phyloP scores from a whole-genome alignment of 2,329 filamentous ascomycete genomes.

The Diaporthe batatas region DNA sequence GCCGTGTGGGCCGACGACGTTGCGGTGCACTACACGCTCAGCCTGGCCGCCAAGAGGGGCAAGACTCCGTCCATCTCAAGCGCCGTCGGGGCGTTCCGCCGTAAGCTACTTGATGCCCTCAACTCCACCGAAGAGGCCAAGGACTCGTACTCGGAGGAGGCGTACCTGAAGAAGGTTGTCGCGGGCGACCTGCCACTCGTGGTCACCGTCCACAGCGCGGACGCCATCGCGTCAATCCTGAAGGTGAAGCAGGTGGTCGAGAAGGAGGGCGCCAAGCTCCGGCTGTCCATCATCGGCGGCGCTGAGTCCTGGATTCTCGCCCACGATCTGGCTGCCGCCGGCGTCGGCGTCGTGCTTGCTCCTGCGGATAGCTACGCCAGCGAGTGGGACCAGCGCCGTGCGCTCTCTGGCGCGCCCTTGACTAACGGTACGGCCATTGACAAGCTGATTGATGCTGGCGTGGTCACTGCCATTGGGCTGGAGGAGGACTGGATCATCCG shows the following conservation, averaged over 20 bases:
- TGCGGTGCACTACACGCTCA: constrained; percentile 71
- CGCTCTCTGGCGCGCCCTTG: constrained; percentile 73
- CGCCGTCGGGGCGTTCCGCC: constrained; percentile 64
- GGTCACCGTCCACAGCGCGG: constrained; percentile 72
- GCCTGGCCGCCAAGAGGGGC: constrained; percentile 58
- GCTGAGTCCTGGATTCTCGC: constrained; percentile 74
- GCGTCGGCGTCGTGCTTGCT: constrained; percentile 71
- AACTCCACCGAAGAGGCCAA: constrained; percentile 53
- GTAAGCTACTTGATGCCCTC: constrained; percentile 67
- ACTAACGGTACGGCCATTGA: constrained; percentile 75
- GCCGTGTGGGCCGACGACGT: constrained; percentile 68
- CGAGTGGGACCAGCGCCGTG: constrained; percentile 72
- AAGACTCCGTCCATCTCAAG: constrained; percentile 65
- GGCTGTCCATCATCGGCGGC: constrained; percentile 71
- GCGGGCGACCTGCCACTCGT: constrained; percentile 67
- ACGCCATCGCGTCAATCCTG: constrained; percentile 72
- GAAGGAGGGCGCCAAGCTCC: constrained; percentile 53
- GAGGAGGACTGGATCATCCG: constrained; percentile 73
- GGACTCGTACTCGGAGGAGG: constrained; percentile 61
- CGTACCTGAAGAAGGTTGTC: constrained; percentile 68
- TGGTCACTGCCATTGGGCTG: constrained; percentile 69
- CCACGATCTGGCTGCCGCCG: constrained; percentile 66
- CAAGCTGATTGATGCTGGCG: constrained; percentile 69
- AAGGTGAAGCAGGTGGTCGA: constrained; percentile 71
- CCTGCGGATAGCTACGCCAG: constrained; percentile 68